phyloP scores from a whole-genome alignment of 306 rosid genomes.

The Fragaria nilgerrensis region DNA sequence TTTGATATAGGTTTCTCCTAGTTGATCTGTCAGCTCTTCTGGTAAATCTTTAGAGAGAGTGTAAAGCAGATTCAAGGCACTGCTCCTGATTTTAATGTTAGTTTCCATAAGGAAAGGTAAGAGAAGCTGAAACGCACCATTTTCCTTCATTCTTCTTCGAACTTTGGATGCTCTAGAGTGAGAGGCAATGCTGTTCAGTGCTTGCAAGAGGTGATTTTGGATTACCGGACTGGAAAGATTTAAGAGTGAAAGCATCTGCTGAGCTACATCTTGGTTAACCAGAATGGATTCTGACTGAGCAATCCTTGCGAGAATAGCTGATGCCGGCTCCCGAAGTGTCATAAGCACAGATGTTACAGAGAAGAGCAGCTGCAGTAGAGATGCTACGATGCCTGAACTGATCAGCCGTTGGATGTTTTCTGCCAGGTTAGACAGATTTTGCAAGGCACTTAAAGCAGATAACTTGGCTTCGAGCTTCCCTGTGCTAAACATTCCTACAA shows the following conservation, averaged over 20 bases:
- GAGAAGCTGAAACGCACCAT: slow-evolving; percentile 76
- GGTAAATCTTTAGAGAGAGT: slow-evolving; percentile 69
- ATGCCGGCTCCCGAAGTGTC: slow-evolving; percentile 88
- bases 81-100: slow-evolving; percentile 43
- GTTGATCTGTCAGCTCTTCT: slow-evolving; percentile 65
- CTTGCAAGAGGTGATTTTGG: slow-evolving; percentile 72
- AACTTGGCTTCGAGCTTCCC: slow-evolving; percentile 92
- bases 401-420: slow-evolving; percentile 64
- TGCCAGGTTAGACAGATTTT: slow-evolving; percentile 56
- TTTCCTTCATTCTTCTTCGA: slow-evolving; percentile 67
- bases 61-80: slow-evolving; percentile 53
- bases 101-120: slow-evolving; percentile 67
- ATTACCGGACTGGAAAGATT: slow-evolving; percentile 78
- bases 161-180: slow-evolving; percentile 61
- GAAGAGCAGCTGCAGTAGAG: slow-evolving; percentile 83
- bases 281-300: slow-evolving; percentile 71
- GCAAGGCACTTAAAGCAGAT: slow-evolving; percentile 80
- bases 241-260: slow-evolving; percentile 85
- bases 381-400: slow-evolving; percentile 56
- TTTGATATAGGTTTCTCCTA: slow-evolving; percentile 53
- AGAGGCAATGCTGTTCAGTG: slow-evolving; percentile 71
- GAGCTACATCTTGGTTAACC: slow-evolving; percentile 57
- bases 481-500: slow-evolving; percentile 57
- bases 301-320: slow-evolving; percentile 81
- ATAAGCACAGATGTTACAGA: slow-evolving; percentile 91